Evolutionary conservation across 805 yeast genomes (phyloP), one percentile per base, ranked within the genome.

Genomic region (Nakazawaea molendinolei): DNA sequence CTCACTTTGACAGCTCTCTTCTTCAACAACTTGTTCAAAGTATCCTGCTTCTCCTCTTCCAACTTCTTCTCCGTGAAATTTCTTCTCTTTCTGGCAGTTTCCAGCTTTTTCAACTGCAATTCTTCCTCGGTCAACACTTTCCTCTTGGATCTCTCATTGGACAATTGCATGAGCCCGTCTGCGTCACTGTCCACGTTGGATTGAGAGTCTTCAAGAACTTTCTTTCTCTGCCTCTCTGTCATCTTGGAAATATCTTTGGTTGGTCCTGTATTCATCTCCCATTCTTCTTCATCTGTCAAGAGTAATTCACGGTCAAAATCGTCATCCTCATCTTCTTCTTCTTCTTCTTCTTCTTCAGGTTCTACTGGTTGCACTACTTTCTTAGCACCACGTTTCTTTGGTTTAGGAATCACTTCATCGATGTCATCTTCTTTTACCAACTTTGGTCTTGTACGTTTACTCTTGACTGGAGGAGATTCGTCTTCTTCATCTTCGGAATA

Each of bases 21-120:
- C 58, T 85, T 80, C 44, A 90, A 65, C 44, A 90, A 63, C 55
- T 85, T 86, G 55, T 90, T 90, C 45, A 90, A 68, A 0, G 97
- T 89, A 45, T 90, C 97, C 51, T 79, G 74, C 54, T 92, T 92
- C 57, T 92, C 97, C 55, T 86, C 96, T 51, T 89, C 97, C 27
- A 86, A 61, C 44, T 81, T 76, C 60, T 81, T 80, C 49, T 80
- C 87, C 46, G 80, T 78, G 49, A 86, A 71, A 52, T 90, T 89
- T 55, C 83, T 84, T 45, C 98, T 69, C 56, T 87, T 76, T 49
- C 97, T 71, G 0, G 96, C 90, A 49, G 76, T 79, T 54, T 90
- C 98, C 1, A 94, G 85, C 44, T 87, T 77, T 30, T 87, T 71
- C 40, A 86, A 57, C 31, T 83, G 85, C 26, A 78, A 70, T 58